phyloP scores from a whole-genome alignment of 495 filamentous ascomycete species.

The Glarea lozoyensis region DNA sequence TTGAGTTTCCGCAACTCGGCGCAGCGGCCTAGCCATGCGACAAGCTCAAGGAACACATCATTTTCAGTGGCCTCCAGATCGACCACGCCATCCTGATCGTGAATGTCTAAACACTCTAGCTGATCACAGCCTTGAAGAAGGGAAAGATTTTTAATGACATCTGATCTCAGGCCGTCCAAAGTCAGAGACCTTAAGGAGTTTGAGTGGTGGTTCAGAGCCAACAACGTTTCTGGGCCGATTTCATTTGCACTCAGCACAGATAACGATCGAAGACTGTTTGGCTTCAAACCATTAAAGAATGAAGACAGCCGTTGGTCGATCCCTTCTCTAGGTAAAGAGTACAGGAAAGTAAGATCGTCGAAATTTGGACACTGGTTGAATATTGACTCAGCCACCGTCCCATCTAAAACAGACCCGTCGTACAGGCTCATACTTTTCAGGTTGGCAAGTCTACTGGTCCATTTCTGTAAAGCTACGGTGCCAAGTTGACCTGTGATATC shows the following conservation, averaged over 20 bases:
- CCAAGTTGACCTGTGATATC: slow-evolving; percentile 28
- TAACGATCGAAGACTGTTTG: slow-evolving; percentile 52
- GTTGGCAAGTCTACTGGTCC: slow-evolving; percentile 27
- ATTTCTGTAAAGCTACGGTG: slow-evolving; percentile 24
- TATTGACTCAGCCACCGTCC: slow-evolving; percentile 43
- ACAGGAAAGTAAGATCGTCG: slow-evolving; percentile 47
- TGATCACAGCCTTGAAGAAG: slow-evolving; percentile 41
- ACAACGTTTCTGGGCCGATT: slow-evolving; percentile 45
- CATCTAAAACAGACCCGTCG: slow-evolving; percentile 47
- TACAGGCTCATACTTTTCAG: slow-evolving; percentile 42
- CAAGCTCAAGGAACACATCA: slow-evolving; percentile 39
- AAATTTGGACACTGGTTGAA: slow-evolving; percentile 51
- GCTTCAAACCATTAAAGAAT: slow-evolving; percentile 47
- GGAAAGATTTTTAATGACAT: slow-evolving; percentile 38
- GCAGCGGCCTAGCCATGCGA: slow-evolving; percentile 49
- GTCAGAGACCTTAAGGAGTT: slow-evolving; percentile 46
- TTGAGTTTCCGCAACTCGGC: slow-evolving; percentile 39
- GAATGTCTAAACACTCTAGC: slow-evolving; percentile 44
- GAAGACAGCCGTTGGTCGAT: slow-evolving; percentile 44
- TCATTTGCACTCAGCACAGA: slow-evolving; percentile 42
- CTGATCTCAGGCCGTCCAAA: slow-evolving; percentile 38
- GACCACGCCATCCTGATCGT: slow-evolving; percentile 27
- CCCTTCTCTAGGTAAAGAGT: slow-evolving; percentile 19
- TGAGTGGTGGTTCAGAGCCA: slow-evolving; percentile 48
- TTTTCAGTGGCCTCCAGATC: slow-evolving; percentile 36